These are phyloP conservation scores for Termitomyces bulborhizus DNA, from an alignment of 768 basidiomycete genomes.

Conservation along the genomic window DNA sequence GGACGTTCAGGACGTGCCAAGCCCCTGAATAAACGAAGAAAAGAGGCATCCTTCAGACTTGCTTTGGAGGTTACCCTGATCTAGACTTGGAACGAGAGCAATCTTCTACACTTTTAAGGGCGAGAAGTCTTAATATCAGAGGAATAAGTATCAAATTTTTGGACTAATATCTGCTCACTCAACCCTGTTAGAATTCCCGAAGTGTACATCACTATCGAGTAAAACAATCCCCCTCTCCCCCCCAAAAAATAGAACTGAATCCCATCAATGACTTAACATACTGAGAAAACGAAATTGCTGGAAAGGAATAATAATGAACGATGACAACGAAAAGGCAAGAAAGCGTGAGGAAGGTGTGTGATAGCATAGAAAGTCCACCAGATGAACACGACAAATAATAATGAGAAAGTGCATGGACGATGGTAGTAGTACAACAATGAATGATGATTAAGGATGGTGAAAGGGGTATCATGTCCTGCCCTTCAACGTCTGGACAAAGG, in stretches of 20 bases:
- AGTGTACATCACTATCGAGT: background rate
- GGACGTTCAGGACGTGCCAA: too few relatives aligned
- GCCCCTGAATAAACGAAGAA: too few relatives aligned
- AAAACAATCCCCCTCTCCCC: background rate
- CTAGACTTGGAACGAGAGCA: too few relatives aligned
- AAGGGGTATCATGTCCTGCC: conserved; percentile 30
- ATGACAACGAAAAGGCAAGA: conserved; percentile 35
- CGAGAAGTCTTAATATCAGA: too few relatives aligned
- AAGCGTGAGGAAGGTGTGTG: conserved; percentile 17
- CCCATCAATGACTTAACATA: background rate
- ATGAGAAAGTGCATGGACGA: background rate
- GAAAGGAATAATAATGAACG: conserved; percentile 23
- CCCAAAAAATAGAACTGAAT: background rate
- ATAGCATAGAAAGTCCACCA: conserved; percentile 14
- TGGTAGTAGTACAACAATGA: conserved; percentile 5
- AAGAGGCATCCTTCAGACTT: too few relatives aligned
- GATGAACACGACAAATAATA: conserved; percentile 7
- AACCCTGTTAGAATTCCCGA: too few relatives aligned
- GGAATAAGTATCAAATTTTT: too few relatives aligned
- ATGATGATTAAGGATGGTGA: conserved; percentile 4
- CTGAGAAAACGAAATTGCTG: conserved; percentile 11
- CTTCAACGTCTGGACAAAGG: conserved; percentile 39
- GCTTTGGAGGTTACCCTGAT: too few relatives aligned
- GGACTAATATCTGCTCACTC: too few relatives aligned
- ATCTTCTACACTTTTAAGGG: too few relatives aligned